These are phyloP conservation scores for Fraxinus ornus DNA, from an alignment of 305 asterid species.

Conservation along the genomic window DNA sequence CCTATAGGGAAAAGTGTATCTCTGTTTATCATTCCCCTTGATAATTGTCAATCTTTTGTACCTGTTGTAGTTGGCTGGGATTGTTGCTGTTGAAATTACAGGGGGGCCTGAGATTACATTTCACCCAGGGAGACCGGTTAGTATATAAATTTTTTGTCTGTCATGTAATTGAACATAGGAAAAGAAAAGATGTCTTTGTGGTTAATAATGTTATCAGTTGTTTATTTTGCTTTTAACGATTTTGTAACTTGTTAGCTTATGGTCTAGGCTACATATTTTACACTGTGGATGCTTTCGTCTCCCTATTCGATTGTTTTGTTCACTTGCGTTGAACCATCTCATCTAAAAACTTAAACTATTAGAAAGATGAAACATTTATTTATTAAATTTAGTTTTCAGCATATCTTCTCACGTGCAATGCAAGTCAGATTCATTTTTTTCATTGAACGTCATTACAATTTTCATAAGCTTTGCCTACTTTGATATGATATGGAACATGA, in stretches of 20 bases:
- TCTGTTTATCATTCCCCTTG: not conserved
- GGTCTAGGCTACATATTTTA: not conserved
- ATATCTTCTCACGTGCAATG: not conserved
- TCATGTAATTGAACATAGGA: not conserved
- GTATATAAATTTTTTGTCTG: conserved; percentile 16
- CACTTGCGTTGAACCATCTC: not conserved
- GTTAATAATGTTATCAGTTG: not conserved
- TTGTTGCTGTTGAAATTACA: conserved; percentile 75
- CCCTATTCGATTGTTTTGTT: not conserved
- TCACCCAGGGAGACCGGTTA: conserved; percentile 73
- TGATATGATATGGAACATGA: not conserved
- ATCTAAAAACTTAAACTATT: not conserved
- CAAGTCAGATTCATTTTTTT: not conserved
- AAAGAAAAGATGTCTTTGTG: not conserved
- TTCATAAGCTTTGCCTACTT: not conserved
- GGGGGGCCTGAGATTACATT: conserved; percentile 83
- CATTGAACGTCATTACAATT: not conserved
- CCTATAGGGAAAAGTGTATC: not conserved
- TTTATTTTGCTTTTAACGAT: not conserved
- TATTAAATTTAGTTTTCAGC: not conserved
- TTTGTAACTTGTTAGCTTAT: not conserved
- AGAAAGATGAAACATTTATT: not conserved
- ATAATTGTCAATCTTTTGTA: not conserved
- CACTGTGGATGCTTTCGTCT: not conserved
- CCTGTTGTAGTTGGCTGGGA: conserved; percentile 59